Evolutionary conservation across 2,329 filamentous ascomycete species (phyloP).

Genomic region (Dactylellina haptotyla): DNA sequence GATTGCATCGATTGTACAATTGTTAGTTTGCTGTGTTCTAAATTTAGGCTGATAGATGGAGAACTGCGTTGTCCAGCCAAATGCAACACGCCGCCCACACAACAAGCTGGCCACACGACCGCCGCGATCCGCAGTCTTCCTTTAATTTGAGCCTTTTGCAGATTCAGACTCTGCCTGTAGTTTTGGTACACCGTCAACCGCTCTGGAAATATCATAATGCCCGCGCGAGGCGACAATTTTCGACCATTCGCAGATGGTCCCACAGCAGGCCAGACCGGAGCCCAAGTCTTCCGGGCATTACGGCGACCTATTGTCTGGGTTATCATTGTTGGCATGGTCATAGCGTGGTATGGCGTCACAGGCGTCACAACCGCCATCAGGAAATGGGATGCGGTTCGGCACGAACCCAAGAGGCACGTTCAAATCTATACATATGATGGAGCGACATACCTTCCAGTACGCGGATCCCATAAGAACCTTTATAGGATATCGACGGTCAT

Average conservation of each 20-base stretch:
- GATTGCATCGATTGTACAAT: no score
- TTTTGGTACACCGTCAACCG: no score
- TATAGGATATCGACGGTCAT: neutral
- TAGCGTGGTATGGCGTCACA: constrained; percentile 48
- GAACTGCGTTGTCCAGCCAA: no score
- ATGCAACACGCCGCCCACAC: no score
- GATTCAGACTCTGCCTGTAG: neutral
- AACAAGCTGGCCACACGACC: no score
- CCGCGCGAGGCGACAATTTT: constrained; percentile 41
- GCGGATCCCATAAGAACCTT: neutral
- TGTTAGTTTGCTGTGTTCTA: no score
- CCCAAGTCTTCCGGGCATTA: constrained; percentile 40
- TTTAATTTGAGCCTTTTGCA: no score
- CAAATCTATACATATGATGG: constrained; percentile 36
- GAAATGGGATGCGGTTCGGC: constrained; percentile 35
- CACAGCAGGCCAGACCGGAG: constrained; percentile 37
- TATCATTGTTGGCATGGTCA: constrained; percentile 43
- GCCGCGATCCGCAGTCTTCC: no score
- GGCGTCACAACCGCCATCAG: constrained; percentile 46
- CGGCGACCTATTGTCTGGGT: constrained; percentile 52
- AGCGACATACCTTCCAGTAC: constrained; percentile 27
- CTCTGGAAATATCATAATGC: constrained; percentile 25
- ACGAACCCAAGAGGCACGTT: constrained; percentile 32
- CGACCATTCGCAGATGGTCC: constrained; percentile 41
- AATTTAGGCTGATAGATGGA: no score